A percentile compares a stretch with the other conserved stretches of the same genome.
Conservation (phyloP, 2,329 filamentous ascomycete species). For the Colletotrichum eleusines region DNA sequence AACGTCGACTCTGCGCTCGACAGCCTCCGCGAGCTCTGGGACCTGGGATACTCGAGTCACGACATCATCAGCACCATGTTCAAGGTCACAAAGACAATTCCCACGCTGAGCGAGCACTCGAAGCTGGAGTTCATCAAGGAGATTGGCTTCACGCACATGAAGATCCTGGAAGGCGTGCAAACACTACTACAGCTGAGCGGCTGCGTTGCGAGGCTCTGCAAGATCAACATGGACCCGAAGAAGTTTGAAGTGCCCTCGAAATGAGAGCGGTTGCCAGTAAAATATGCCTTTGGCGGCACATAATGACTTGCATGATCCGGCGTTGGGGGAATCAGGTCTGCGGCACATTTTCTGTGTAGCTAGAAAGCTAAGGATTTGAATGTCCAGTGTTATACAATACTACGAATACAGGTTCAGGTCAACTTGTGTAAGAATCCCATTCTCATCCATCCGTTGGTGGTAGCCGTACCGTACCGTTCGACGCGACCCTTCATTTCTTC, state of each 20-base stretch:
- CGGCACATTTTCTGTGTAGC: conserved; percentile 23
- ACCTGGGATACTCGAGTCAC: conserved; percentile 95
- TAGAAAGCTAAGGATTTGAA: conserved; percentile 21
- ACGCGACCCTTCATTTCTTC: conserved; percentile 37
- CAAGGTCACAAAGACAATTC: conserved; percentile 95
- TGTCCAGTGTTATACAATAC: conserved; percentile 33
- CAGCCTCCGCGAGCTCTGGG: conserved; percentile 90
- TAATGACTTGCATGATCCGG: conserved; percentile 48
- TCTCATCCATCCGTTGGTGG: background rate
- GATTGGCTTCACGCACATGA: conserved; percentile 99
- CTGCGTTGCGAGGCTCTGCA: conserved; percentile 90
- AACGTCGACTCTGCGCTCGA: conserved; percentile 91
- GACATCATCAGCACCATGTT: conserved; percentile 99
- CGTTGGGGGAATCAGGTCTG: conserved; percentile 47
- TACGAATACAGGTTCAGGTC: conserved; percentile 22
- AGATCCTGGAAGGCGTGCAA: conserved; percentile 97
- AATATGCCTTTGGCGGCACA: conserved; percentile 6
- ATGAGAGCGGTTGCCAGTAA: conserved; percentile 44
- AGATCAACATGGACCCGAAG: conserved; percentile 95
- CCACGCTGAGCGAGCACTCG: conserved; percentile 90
- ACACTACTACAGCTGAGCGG: conserved; percentile 94
- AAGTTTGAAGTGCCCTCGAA: conserved; percentile 69
- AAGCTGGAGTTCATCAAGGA: conserved; percentile 98
- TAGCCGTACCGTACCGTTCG: background rate
- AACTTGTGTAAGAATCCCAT: background rate